phyloP scores from a whole-genome alignment of 108 stramenopile species.

The Seminavis robusta region DNA sequence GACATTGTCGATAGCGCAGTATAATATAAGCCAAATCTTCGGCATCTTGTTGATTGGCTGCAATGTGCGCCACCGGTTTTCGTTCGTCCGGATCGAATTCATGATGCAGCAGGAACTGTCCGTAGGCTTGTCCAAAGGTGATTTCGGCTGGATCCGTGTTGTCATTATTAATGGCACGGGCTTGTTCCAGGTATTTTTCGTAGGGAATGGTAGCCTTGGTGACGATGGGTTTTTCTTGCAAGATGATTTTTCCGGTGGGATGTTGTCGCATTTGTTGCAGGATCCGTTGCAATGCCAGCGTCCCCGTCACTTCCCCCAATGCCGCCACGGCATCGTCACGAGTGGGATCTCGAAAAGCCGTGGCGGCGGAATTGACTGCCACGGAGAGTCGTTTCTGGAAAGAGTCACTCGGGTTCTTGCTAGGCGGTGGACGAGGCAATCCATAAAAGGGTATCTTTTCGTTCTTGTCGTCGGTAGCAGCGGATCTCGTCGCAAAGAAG shows the following conservation, averaged over 20 bases:
- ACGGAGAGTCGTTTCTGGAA: conserved; percentile 35
- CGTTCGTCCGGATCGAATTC: conserved; percentile 89
- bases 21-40: conserved; percentile 91
- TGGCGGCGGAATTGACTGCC: conserved; percentile 74
- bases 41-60: conserved; percentile 49
- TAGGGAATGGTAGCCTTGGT: conserved; percentile 47
- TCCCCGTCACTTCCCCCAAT: conserved; percentile 92
- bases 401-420: neutral
- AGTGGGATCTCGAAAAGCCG: conserved; percentile 81
- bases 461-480: no score
- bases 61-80: conserved; percentile 57
- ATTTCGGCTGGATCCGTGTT: conserved; percentile 11
- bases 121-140: conserved; percentile 91
- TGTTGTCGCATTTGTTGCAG: conserved; percentile 44
- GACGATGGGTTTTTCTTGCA: conserved; percentile 71
- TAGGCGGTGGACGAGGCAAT: conserved; percentile 16
- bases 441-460: conserved; percentile 40
- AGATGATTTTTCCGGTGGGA: conserved; percentile 49
- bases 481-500: no score
- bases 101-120: conserved; percentile 72
- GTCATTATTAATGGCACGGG: conserved; percentile 8
- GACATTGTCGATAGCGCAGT: conserved; percentile 91
- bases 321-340: conserved; percentile 92
- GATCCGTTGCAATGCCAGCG: conserved; percentile 64
- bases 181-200: conserved; percentile 29